Evolutionary conservation across 1,139 yeast species (phyloP).

Genomic region (Geotrichum cucujoidarum): DNA sequence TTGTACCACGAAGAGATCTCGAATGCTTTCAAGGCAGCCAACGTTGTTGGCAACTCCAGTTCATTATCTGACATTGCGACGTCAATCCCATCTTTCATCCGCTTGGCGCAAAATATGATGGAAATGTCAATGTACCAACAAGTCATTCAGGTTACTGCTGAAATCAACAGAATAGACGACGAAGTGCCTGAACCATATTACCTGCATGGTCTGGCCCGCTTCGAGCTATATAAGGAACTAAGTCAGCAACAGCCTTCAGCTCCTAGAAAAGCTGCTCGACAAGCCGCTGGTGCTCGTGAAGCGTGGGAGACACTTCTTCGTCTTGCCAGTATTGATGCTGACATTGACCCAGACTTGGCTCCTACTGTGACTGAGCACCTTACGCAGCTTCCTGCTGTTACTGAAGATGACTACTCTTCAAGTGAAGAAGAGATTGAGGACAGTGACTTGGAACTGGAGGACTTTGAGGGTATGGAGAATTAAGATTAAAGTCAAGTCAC

Average conservation of each 20-base stretch:
- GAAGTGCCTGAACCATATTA: slow-evolving; percentile 74
- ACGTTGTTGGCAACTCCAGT: slow-evolving; percentile 40
- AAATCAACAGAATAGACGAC: slow-evolving; percentile 73
- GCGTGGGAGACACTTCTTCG: slow-evolving; percentile 30
- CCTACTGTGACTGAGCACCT: slow-evolving; percentile 30
- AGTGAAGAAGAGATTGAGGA: slow-evolving; percentile 26
- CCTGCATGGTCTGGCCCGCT: slow-evolving; percentile 72
- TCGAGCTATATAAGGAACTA: slow-evolving; percentile 38
- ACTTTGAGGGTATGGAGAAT: slow-evolving; percentile 23
- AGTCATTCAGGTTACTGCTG: slow-evolving; percentile 56
- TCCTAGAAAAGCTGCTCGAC: slow-evolving; percentile 27
- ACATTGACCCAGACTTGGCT: slow-evolving; percentile 32
- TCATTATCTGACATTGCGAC: slow-evolving; percentile 33
- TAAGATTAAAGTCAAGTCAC: too few relatives aligned
- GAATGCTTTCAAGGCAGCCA: slow-evolving; percentile 36
- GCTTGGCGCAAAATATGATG: slow-evolving; percentile 53
- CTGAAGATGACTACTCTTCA: slow-evolving; percentile 27
- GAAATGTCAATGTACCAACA: slow-evolving; percentile 70
- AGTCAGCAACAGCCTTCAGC: slow-evolving; percentile 13
- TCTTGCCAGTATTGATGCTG: slow-evolving; percentile 25
- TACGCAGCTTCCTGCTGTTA: slow-evolving; percentile 39
- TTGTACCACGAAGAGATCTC: slow-evolving; percentile 53
- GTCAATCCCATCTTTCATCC: slow-evolving; percentile 60
- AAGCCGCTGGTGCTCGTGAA: slow-evolving; percentile 34
- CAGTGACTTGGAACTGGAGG: slow-evolving; percentile 18